Evolutionary conservation across 2,329 filamentous ascomycete species (phyloP).

Genomic region (Chaetomiaceae sp.): DNA sequence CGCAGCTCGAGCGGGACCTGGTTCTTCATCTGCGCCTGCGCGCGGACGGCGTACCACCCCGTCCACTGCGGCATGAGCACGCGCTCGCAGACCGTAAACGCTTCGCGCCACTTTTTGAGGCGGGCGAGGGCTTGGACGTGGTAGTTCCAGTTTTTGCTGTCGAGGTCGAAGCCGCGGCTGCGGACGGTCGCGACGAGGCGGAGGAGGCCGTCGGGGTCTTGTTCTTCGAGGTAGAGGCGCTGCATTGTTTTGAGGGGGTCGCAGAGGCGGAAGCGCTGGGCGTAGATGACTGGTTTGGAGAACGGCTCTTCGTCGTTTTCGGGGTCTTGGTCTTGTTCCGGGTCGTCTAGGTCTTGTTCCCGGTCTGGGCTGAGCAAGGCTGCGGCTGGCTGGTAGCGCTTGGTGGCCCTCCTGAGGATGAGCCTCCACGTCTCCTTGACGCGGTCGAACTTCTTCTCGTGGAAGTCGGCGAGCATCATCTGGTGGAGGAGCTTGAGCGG

Average conservation of each 20-base stretch:
- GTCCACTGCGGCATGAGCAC: slow-evolving; percentile 75
- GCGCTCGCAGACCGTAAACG: slow-evolving; percentile 70
- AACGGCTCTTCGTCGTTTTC: background rate
- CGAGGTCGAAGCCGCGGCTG: slow-evolving; percentile 65
- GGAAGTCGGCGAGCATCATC: slow-evolving; percentile 63
- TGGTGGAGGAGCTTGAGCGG: slow-evolving; percentile 57
- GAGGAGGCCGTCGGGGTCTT: slow-evolving; percentile 45
- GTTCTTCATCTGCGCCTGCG: slow-evolving; percentile 26
- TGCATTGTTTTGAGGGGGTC: slow-evolving; percentile 48
- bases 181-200: slow-evolving; percentile 53
- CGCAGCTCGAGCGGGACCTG: slow-evolving; percentile 37
- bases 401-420: slow-evolving; percentile 50
- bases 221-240: slow-evolving; percentile 38
- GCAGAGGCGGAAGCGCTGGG: slow-evolving; percentile 51
- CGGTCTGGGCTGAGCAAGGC: background rate
- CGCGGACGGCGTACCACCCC: slow-evolving; percentile 56
- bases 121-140: slow-evolving; percentile 65
- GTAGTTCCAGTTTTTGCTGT: slow-evolving; percentile 75
- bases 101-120: slow-evolving; percentile 56
- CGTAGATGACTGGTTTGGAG: slow-evolving; percentile 36
- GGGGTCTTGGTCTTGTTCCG: background rate
- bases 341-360: background rate
- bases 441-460: slow-evolving; percentile 52
- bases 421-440: slow-evolving; percentile 65
- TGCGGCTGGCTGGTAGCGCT: slow-evolving; percentile 33